phyloP scores from a whole-genome alignment of 331 rosid species.

The Pyracantha coccinea region DNA sequence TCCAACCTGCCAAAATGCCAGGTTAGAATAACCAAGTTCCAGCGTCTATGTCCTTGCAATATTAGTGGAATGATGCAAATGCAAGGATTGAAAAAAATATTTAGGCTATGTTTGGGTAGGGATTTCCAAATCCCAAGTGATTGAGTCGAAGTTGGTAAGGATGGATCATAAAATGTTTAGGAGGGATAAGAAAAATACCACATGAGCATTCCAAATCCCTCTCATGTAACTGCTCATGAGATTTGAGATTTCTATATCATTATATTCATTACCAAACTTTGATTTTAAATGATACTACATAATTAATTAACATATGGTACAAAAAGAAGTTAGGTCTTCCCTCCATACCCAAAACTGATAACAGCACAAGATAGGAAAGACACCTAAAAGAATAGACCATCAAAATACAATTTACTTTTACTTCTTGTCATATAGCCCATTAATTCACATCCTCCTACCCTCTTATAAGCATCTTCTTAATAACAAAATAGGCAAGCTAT shows the following conservation, averaged over 20 bases:
- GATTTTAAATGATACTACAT: neutral
- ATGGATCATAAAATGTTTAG: neutral
- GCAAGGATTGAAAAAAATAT: neutral
- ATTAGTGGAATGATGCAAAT: neutral
- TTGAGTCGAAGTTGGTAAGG: neutral
- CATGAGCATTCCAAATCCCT: neutral
- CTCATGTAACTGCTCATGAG: neutral
- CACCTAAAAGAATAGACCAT: neutral
- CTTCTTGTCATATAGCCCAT: neutral
- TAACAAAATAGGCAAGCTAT: slow-evolving; percentile 2
- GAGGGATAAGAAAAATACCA: neutral
- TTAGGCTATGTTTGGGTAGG: neutral
- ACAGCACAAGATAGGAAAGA: neutral
- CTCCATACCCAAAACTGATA: neutral
- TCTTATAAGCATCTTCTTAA: neutral
- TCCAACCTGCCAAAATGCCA: neutral
- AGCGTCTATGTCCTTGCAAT: neutral
- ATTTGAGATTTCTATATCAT: neutral
- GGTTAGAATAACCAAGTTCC: neutral
- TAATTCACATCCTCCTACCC: neutral
- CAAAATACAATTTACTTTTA: neutral
- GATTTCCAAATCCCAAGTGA: neutral
- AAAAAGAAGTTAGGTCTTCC: neutral
- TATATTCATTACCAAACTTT: neutral
- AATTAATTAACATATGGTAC: neutral